Evolutionary conservation across 225 moss, liverwort and hornwort genomes (phyloP), one percentile per base, ranked within the genome.

Genomic region (Pleurozium schreberi): DNA sequence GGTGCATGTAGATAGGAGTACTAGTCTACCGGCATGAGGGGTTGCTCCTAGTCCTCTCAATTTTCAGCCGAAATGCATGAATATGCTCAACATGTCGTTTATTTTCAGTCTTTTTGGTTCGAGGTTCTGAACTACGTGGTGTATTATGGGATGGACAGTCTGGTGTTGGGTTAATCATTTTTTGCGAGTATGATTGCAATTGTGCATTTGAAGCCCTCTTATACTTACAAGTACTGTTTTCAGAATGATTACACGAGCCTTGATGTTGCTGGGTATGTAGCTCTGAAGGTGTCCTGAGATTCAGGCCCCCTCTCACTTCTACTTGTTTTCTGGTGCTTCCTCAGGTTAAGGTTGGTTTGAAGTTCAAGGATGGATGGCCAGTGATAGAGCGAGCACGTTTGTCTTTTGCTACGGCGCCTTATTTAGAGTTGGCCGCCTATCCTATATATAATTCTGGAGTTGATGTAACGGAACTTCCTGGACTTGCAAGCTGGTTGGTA

Each of bases 401-500:
- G 81, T 94, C 94, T 91, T 99, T 97, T 86, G 90, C 95, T 59
- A 88, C 91, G 70, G 95, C 96, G 57, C 99, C 99, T 60, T 75
- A 86, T 85, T 70, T 96, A 59, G 94, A 93, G 84, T 88, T 97
- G 89, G 93, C 94, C 55, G 97, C 93, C 67, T 95, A 90, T 81
- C 99, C 99, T 33, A 83, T 99, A 60, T 95, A 95, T 65, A 95
- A 94, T 88, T 87, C 93, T 84, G 97, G 99, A 65, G 92, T 99
- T 78, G 94, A 99, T 90, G 96, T 99, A 65, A 92, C 99, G 25
- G 99, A 97, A 59, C 81, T 99, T 68, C 99, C 99, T 65, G 96
- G 96, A 52, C 94, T 99, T 75, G 97, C 99, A 69, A 89, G 90
- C 86, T 99, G 96, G 95, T 57, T 97, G 89, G 96, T 97, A 93